Base-by-base conservation (phyloP, 2,329 filamentous ascomycete genomes). In the Apiospora saccharicola region DNA sequence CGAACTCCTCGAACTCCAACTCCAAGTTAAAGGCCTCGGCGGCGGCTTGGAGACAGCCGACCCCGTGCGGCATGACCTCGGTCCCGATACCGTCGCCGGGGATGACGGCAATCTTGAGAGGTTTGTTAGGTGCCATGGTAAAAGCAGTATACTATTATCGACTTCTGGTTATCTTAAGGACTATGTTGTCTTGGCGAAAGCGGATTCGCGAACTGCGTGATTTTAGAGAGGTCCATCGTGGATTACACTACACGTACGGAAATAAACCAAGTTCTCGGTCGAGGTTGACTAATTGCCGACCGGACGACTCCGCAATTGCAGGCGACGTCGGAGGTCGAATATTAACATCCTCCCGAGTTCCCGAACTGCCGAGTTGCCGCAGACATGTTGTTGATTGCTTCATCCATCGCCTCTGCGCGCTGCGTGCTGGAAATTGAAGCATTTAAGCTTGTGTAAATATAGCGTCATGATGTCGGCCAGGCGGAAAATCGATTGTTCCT, bases 41-140 rank as follows among this genome's bases (percentile, higher is more conserved):
- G 1, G 88, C 81, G 14, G 86, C 85, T 76, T 91, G 81, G 68
- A 93, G 84, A 13, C 90, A 91, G 41, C 85, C 83, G 6, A 93
- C 88, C 2, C 90, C 90, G 1, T 90, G 90, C 44, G 86, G 83
- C 80, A 92, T 89, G 14, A 93, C 91, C 80, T 93, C 92, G 1
- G 87, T 87, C 1, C 92, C 91, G 73, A 93, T 93, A 71, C 91
- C 91, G 77, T 93, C 91, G 10, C 90, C 92, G 0, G 91, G 90
- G 71, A 93, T 91, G 43, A 85, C 87, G n/a, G 90, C 90, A 73
- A 92, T 90, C 70, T 77, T 79, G 19, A 81, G 68, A 0, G 76
- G 30, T 24, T 74, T 72, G 19, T 47, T 34, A 26, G 72, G 26
- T 49, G 73, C 73, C 34, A 67, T 73, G 44, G 10, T 51, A 34